phyloP scores from a whole-genome alignment of 371 early-diverging fungal species.

The Chytridium lagenaria region DNA sequence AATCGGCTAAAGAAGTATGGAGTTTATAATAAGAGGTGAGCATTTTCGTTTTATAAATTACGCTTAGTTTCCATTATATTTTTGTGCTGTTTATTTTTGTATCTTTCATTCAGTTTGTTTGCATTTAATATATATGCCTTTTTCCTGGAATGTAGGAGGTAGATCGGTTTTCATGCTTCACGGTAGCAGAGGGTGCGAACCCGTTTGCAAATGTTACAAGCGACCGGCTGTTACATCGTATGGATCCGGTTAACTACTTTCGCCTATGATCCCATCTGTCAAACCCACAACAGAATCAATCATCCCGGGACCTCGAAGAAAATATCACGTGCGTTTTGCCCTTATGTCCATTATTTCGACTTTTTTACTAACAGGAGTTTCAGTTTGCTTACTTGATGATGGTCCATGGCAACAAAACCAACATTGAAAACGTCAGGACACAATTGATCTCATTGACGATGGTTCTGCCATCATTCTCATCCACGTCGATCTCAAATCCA shows the following conservation, averaged over 20 bases:
- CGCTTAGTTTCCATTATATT: not conserved
- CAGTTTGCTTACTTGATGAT: constrained; percentile 24
- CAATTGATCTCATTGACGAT: constrained; percentile 42
- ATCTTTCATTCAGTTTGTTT: not conserved
- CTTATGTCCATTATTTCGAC: constrained; percentile 41
- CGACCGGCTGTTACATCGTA: constrained; percentile 21
- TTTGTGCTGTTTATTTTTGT: not conserved
- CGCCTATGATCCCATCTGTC: constrained; percentile 17
- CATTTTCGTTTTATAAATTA: not conserved
- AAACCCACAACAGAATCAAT: not conserved
- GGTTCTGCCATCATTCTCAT: constrained; percentile 44
- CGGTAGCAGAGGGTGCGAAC: constrained; percentile 46
- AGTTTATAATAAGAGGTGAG: constrained; percentile 11
- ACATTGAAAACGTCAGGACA: constrained; percentile 2
- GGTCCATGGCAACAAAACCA: not conserved
- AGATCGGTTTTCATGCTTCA: constrained; percentile 45
- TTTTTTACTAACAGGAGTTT: not conserved
- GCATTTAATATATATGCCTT: not conserved
- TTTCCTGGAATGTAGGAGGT: not conserved
- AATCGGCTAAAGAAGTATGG: not conserved
- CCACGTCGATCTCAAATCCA: constrained; percentile 37
- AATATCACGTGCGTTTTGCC: constrained; percentile 40
- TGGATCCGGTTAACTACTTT: constrained; percentile 42
- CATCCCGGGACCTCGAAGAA: constrained; percentile 30
- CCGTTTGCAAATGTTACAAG: constrained; percentile 36